Conservation (phyloP, 495 filamentous ascomycete species). For the Xylaria cubensis region DNA sequence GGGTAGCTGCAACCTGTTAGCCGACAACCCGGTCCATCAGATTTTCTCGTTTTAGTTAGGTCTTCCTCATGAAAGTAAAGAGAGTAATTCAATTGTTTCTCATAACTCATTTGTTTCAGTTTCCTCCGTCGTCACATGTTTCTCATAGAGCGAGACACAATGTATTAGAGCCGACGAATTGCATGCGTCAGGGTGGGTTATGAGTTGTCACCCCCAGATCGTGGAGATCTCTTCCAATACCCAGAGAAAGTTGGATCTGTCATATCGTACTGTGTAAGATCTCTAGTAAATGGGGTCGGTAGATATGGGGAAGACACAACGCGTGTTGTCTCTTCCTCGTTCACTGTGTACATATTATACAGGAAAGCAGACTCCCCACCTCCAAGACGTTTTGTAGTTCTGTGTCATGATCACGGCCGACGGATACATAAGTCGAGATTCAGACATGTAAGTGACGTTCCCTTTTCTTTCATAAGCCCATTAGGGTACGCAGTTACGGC, state of each 20-base stretch:
- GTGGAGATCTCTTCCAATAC: not conserved
- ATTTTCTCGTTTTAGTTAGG: not conserved
- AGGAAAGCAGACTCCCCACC: not conserved
- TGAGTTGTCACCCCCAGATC: not conserved
- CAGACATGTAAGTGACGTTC: too few species aligned
- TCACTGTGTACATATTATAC: not conserved
- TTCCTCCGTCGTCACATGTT: too few species aligned
- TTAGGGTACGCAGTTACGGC: too few species aligned
- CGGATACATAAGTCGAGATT: too few species aligned
- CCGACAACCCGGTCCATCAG: slow-evolving; percentile 6
- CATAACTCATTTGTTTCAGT: not conserved
- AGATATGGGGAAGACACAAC: not conserved
- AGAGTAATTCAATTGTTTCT: not conserved
- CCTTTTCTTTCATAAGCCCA: too few species aligned
- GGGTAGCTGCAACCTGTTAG: not conserved
- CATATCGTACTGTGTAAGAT: not conserved
- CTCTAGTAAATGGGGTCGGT: too few species aligned
- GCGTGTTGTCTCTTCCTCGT: not conserved
- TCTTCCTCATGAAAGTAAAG: not conserved
- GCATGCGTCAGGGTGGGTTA: not conserved
- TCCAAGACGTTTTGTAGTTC: not conserved
- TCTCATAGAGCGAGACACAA: not conserved
- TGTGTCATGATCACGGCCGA: too few species aligned
- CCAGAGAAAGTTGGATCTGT: slow-evolving; percentile 1
- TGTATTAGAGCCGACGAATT: not conserved